Evolutionary conservation across 2,329 filamentous ascomycete species (phyloP), one percentile per base, ranked within the genome.

Genomic region (Curvularia spicifera): DNA sequence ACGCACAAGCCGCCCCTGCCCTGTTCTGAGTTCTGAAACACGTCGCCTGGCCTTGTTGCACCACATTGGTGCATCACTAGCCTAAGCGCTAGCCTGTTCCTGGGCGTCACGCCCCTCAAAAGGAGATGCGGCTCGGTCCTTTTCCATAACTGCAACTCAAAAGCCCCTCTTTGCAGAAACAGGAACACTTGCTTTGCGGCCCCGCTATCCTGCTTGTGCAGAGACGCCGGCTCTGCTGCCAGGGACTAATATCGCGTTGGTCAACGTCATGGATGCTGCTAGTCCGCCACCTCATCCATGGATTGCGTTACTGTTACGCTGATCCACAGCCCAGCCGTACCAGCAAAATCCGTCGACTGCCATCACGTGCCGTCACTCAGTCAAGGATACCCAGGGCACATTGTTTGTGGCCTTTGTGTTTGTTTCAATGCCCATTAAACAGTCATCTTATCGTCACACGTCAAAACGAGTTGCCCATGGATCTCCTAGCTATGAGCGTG

Each of bases 111-210:
- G 43, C 53, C 37, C n/a, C 22, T 44, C 33, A 57, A 63, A 63
- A 63, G 61, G 58, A 57, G 61, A 51, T 49, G 59, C 61, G 61
- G 61, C 52, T 59, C 61, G 58, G 61, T 56, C 61, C 58, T 63
- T 63, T 45, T 53, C 51, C 28, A 45, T 10, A n/a, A 43, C 51
- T 50, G 54, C 39, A n/a, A 15, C 13, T 22, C 44, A 13, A 42
- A 35, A 35, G 29, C 33, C 35, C 20, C 28, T 28, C 10, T 26
- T 31, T 43, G 35, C 44, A 5, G 20, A 28, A n/a, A 42, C 12
- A 33, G 6, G 35, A 18, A 18, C 35, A 37, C 13, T n/a, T n/a
- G 15, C 7, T 37, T 4, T 37, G 35, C 35, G 35, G 35, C 43
- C 28, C 22, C 22, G n/a, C 35, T 3, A 46, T 40, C 51, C 35